A percentile compares a stretch with the other conserved stretches of the same genome.
Evolutionary conservation across 75 land plant species (phyloP).

Genomic region (Cunninghamia lanceolata): DNA sequence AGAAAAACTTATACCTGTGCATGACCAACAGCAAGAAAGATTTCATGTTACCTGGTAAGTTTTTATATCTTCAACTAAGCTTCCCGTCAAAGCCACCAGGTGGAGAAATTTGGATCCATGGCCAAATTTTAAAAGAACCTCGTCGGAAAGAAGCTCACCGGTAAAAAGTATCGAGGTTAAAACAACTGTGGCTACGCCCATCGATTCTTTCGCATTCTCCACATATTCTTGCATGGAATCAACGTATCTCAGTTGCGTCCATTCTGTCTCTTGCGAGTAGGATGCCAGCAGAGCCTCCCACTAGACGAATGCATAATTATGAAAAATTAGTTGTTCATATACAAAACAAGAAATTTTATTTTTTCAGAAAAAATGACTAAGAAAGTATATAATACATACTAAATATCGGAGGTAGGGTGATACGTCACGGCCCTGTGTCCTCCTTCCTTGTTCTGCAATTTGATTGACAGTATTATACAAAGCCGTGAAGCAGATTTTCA

Average conservation of each 20-base stretch:
- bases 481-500: conserved; percentile 30
- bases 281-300: conserved; percentile 45
- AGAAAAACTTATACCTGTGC: no score
- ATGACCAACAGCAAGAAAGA: neutral
- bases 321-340: neutral
- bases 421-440: conserved; percentile 18
- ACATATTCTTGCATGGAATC: conserved; percentile 52
- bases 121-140: conserved; percentile 12
- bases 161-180: conserved; percentile 25
- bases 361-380: neutral
- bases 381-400: neutral
- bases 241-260: conserved; percentile 28
- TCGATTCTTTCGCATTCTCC: conserved; percentile 27
- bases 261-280: conserved; percentile 41
- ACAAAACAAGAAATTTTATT: neutral
- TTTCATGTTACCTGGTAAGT: neutral
- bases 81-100: neutral
- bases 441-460: conserved; percentile 20
- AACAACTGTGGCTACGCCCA: conserved; percentile 20
- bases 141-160: conserved; percentile 15
- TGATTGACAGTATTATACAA: conserved; percentile 27
- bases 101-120: conserved; percentile 15
- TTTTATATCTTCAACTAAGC: neutral
- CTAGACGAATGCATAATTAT: conserved; percentile 13
- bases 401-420: neutral